Evolutionary conservation across 2,329 filamentous ascomycete genomes (phyloP).

Genomic region (Alternaria panax): DNA sequence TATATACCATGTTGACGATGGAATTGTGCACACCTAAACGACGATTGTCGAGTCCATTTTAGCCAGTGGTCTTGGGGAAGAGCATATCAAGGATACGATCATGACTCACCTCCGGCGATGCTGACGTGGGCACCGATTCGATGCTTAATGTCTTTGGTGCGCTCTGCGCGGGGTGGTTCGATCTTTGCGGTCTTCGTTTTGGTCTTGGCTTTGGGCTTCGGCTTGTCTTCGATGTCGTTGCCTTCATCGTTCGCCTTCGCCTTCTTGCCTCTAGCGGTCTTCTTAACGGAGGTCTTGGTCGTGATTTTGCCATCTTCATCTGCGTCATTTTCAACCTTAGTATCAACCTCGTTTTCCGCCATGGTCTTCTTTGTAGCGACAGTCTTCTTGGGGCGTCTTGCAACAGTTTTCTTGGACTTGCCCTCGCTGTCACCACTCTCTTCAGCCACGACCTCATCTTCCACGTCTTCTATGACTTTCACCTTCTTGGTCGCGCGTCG

Average conservation of each 20-base stretch:
- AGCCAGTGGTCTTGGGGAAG: constrained; percentile 13
- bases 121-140: constrained; percentile 93
- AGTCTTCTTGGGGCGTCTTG: not conserved
- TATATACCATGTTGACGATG: constrained; percentile 76
- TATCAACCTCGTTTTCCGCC: not conserved
- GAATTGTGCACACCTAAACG: constrained; percentile 83
- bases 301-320: constrained; percentile 15
- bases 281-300: not conserved
- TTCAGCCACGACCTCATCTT: constrained; percentile 21
- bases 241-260: not conserved
- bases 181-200: constrained; percentile 56
- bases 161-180: constrained; percentile 69
- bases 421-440: constrained; percentile 10
- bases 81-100: not conserved
- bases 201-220: constrained; percentile 43
- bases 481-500: constrained; percentile 25
- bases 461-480: constrained; percentile 26
- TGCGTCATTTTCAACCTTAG: not conserved
- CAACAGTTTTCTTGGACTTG: constrained; percentile 17
- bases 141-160: constrained; percentile 77
- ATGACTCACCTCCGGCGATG: constrained; percentile 76
- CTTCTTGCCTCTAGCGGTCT: constrained; percentile 3
- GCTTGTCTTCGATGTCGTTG: constrained; percentile 3
- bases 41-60: constrained; percentile 25
- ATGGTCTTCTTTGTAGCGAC: not conserved